Base-by-base conservation (phyloP, 768 basidiomycete genomes). In the Russula brevipes region DNA sequence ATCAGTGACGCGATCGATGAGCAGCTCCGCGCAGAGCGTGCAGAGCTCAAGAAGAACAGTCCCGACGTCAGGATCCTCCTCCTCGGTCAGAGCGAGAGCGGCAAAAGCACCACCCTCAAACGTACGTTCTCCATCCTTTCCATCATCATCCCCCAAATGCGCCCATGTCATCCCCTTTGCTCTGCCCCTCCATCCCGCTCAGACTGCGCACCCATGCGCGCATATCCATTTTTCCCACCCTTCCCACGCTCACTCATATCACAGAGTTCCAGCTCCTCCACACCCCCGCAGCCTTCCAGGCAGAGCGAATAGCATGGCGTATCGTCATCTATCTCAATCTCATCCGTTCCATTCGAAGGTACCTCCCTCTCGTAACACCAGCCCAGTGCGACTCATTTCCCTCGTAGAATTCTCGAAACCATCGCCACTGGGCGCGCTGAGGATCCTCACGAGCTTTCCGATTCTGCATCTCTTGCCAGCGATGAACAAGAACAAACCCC, bases 281-380 rank as follows among this genome's bases (percentile, higher is more conserved):
- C 71, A 81, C 87, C 1, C 87, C 87, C 9, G 84, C 83, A 41
- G 82, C 87, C 42, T 92, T 94, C 73, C 83, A 83, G 67, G 84
- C 86, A 17, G 90, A 93, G 72, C 81, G 91, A 65, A 84, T 89
- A 59, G 88, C 90, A 33, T 94, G 91, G 91, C 84, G 91, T 56
- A 82, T 88, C 54, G 90, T 94, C 68, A 88, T 94, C 70, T 94
- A 93, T 76, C 82, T 93, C 64, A 94, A 94, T 74, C 80, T 94
- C 66, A 87, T 92, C 63, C 85, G 86, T 72, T 93, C 91, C 64
- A 76, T 93, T 69, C 85, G 86, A 70, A 83, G 87, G 87, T 85
- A 72, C 66, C 79, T 73, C 49, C 60, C 59, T 46, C 11, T 16
- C 30, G 57, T 61, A 30, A 52, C 60, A 38, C 36, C 63, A 33